Evolutionary conservation across 75 land plant species (phyloP).

Genomic region (Cupressus sempervirens): DNA sequence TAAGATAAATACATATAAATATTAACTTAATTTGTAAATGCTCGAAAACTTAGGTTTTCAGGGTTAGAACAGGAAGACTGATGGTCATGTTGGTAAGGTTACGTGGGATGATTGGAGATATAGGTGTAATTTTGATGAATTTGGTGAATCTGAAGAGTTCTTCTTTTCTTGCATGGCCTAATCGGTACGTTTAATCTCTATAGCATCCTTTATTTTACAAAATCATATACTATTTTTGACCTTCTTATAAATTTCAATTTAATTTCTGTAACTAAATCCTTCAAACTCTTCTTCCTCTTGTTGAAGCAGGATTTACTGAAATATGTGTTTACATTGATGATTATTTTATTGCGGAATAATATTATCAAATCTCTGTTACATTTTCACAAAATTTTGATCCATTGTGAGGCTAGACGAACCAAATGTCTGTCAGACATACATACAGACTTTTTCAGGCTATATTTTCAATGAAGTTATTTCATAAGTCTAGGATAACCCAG

Average conservation of each 20-base stretch:
- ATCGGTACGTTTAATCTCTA: conserved; percentile 11
- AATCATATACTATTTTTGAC: neutral
- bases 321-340: neutral
- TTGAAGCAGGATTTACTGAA: neutral
- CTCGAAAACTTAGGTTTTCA: conserved; percentile 15
- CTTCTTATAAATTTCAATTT: neutral
- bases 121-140: conserved; percentile 12
- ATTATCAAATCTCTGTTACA: neutral
- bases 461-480: neutral
- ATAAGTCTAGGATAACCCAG: neutral
- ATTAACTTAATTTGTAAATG: neutral
- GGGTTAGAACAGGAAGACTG: conserved; percentile 26
- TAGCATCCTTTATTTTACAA: neutral
- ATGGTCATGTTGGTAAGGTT: conserved; percentile 17
- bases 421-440: neutral
- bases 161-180: conserved; percentile 30
- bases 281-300: neutral
- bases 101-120: conserved; percentile 18
- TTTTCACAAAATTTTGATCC: neutral
- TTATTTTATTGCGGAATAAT: neutral
- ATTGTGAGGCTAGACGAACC: neutral
- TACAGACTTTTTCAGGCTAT: neutral
- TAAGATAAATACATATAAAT: neutral
- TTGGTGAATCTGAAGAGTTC: conserved; percentile 18
- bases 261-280: neutral